A percentile compares a stretch with the other conserved stretches of the same genome.
These are phyloP conservation scores for Boletus tomentosulus DNA, from an alignment of 768 basidiomycete species.

Conservation along the genomic window DNA sequence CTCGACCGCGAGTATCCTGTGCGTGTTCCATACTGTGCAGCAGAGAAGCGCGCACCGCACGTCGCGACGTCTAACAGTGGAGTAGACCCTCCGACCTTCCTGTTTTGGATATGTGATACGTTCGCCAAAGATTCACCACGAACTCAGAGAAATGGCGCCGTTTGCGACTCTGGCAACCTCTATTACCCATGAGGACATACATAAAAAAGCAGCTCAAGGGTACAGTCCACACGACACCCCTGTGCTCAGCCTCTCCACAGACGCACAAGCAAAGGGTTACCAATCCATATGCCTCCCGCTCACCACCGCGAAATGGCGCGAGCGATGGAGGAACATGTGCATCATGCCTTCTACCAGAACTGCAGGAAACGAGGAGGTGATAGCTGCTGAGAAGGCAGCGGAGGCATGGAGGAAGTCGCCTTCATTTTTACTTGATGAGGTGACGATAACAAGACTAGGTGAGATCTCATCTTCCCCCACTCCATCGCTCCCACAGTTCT, in stretches of 20 bases:
- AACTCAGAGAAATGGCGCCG: constrained; percentile 19
- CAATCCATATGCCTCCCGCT: constrained; percentile 77
- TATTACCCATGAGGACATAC: constrained; percentile 37
- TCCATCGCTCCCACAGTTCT: constrained; percentile 3
- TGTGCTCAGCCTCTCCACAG: constrained; percentile 46
- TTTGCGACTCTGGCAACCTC: constrained; percentile 27
- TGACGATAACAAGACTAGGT: constrained; percentile 83
- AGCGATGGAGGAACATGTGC: constrained; percentile 89
- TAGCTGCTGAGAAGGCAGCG: constrained; percentile 55
- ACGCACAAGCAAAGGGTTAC: constrained; percentile 64
- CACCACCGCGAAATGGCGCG: constrained; percentile 83
- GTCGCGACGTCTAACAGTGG: constrained; percentile 3
- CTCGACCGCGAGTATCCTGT: constrained; percentile 31
- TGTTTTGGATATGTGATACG: constrained; percentile 12
- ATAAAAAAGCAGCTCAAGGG: constrained; percentile 22
- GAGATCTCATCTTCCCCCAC: constrained; percentile 25
- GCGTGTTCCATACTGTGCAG: constrained; percentile 24
- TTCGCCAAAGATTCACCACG: constrained; percentile 2
- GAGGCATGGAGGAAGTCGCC: constrained; percentile 87
- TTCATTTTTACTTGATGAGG: constrained; percentile 75
- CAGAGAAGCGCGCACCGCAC: constrained; percentile 18
- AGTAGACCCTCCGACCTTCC: constrained; percentile 7
- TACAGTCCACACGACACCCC: constrained; percentile 39
- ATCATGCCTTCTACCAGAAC: constrained; percentile 48
- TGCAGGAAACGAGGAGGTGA: constrained; percentile 36